A percentile compares a stretch with the other conserved stretches of the same genome.
Evolutionary conservation across 192 early-diverging fungal species (phyloP).

Genomic region (Coemansia sp.): DNA sequence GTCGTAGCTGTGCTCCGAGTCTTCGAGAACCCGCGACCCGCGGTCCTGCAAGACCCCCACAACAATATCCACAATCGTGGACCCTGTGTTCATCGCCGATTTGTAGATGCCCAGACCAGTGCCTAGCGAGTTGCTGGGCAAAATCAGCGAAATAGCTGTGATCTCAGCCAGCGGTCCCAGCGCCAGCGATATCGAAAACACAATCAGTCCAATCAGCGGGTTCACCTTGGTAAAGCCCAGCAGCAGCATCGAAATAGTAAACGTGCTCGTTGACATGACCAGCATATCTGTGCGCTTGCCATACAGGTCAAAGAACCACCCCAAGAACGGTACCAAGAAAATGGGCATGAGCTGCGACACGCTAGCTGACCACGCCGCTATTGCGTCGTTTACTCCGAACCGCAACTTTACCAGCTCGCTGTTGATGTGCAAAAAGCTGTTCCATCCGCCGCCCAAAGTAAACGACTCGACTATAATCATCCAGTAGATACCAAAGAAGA

Average conservation of each 20-base stretch:
- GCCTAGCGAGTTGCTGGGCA: constrained; percentile 60
- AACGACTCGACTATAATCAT: constrained; percentile 61
- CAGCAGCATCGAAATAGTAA: constrained; percentile 45
- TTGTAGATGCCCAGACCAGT: constrained; percentile 66
- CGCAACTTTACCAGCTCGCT: constrained; percentile 75
- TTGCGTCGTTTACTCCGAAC: constrained; percentile 60
- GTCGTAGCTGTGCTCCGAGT: constrained; percentile 48
- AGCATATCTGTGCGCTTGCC: constrained; percentile 61
- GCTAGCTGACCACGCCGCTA: constrained; percentile 67
- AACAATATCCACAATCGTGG: constrained; percentile 60
- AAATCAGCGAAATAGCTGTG: constrained; percentile 61
- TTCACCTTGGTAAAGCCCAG: constrained; percentile 60
- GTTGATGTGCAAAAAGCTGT: constrained; percentile 66
- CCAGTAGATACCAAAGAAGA: constrained; percentile 65
- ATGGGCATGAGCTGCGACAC: constrained; percentile 69
- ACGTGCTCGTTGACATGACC: constrained; percentile 30
- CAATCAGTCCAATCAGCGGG: constrained; percentile 58
- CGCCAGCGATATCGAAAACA: constrained; percentile 61
- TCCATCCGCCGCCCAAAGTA: constrained; percentile 63
- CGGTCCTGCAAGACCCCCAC: constrained; percentile 63
- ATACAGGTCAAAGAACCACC: constrained; percentile 65
- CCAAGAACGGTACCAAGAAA: constrained; percentile 68
- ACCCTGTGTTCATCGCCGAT: constrained; percentile 61
- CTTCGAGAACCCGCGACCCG: constrained; percentile 31
- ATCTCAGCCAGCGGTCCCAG: constrained; percentile 63